Base-by-base conservation (phyloP, 1,139 yeast genomes). In the Geotrichum fermentans region DNA sequence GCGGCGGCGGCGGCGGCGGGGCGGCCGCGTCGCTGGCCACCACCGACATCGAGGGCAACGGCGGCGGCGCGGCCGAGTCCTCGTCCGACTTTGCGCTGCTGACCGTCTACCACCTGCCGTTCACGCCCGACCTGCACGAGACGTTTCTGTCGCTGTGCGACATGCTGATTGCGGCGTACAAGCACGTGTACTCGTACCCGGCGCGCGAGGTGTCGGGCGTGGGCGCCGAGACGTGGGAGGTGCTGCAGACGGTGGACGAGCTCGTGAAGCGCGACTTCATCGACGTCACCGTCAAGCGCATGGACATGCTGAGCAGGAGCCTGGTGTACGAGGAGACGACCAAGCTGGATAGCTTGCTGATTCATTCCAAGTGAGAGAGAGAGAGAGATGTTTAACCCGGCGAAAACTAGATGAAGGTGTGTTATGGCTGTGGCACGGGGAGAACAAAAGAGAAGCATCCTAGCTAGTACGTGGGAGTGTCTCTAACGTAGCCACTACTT, bases 1-100 rank as follows among this genome's bases (percentile, higher is more conserved):
- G n/a, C n/a, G n/a, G n/a, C n/a, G n/a, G n/a, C n/a, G n/a, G n/a
- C n/a, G n/a, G n/a, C n/a, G n/a, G n/a, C n/a, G n/a, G n/a, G n/a
- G n/a, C n/a, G n/a, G n/a, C n/a, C n/a, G n/a, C n/a, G n/a, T n/a
- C n/a, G n/a, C n/a, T n/a, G n/a, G n/a, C n/a, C 97, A 68, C 96
- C 97, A 68, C 97, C 97, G 45, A 96, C 97, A 51, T 97, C 97
- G 47, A 92, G 96, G 51, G 92, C 97, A 18, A 90, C 96, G n/a
- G n/a, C n/a, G n/a, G n/a, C n/a, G n/a, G n/a, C n/a, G n/a, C n/a
- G n/a, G n/a, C n/a, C n/a, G n/a, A n/a, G n/a, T n/a, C n/a, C n/a
- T n/a, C n/a, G n/a, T n/a, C n/a, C n/a, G 55, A 92, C 72, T 65
- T 90, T 88, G 68, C 51, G 11, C 56, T 58, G 41, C 55, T 63